Evolutionary conservation across 1,284 basidiomycete species (phyloP).

Genomic region (Gymnopus androsaceus): DNA sequence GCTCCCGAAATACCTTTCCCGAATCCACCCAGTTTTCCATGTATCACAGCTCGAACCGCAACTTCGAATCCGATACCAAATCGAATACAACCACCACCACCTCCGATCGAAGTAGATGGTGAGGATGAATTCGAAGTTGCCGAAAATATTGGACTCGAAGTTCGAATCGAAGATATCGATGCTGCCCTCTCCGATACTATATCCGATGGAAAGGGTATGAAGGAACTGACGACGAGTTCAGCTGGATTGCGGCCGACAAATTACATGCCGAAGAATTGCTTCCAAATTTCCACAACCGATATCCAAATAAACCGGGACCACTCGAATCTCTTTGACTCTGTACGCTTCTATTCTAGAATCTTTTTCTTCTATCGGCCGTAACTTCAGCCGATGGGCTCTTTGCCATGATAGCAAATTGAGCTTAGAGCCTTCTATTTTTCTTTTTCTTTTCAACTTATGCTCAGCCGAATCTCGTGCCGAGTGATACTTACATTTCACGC

Average conservation of each 20-base stretch:
- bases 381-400: too few species aligned
- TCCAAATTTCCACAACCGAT: too few species aligned
- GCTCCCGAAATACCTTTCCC: constrained; percentile 2
- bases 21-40: constrained; percentile 7
- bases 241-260: constrained; percentile 16
- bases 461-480: too few species aligned
- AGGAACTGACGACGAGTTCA: constrained; percentile 22
- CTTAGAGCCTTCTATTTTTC: too few species aligned
- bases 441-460: too few species aligned
- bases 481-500: too few species aligned
- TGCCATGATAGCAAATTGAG: too few species aligned
- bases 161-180: constrained; percentile 10
- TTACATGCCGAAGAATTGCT: too few species aligned
- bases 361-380: too few species aligned
- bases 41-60: constrained; percentile 2
- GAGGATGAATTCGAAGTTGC: constrained; percentile 26
- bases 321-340: too few species aligned
- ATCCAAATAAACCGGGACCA: too few species aligned
- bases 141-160: constrained; percentile 28
- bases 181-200: constrained; percentile 20
- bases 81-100: constrained; percentile 24
- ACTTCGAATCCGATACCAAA: constrained; percentile 18
- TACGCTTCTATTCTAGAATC: too few species aligned
- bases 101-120: constrained; percentile 28
- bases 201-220: constrained; percentile 24